Evolutionary conservation across 192 early-diverging fungal genomes (phyloP).

Genomic region (Backusella morwellensis): DNA sequence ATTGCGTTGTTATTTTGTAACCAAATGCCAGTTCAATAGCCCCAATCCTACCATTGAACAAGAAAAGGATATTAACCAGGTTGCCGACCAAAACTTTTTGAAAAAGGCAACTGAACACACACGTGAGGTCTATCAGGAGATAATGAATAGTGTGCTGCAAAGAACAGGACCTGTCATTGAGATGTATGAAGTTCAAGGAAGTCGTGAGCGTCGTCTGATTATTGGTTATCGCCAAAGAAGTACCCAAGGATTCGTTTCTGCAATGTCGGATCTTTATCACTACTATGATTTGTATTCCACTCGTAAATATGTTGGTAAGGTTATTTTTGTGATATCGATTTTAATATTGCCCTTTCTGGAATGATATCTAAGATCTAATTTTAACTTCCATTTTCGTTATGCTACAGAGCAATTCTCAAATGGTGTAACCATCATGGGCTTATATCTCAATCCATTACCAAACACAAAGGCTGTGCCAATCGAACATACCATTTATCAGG

Average conservation of each 20-base stretch:
- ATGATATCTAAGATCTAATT: background rate
- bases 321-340: background rate
- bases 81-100: conserved; percentile 90
- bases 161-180: conserved; percentile 97
- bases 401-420: conserved; percentile 93
- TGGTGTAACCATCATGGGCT: conserved; percentile 91
- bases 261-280: conserved; percentile 97
- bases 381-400: background rate
- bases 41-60: conserved; percentile 70
- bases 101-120: conserved; percentile 94
- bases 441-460: conserved; percentile 88
- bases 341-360: conserved; percentile 3
- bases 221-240: conserved; percentile 90
- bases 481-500: conserved; percentile 86
- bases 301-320: conserved; percentile 89
- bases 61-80: conserved; percentile 74
- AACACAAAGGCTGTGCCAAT: conserved; percentile 79
- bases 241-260: conserved; percentile 90
- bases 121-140: conserved; percentile 79
- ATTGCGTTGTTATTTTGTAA: conserved; percentile 95
- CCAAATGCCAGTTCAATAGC: conserved; percentile 88
- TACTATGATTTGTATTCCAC: conserved; percentile 95
- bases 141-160: conserved; percentile 84
- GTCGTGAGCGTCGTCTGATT: conserved; percentile 87
- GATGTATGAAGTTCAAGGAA: conserved; percentile 84